These are phyloP conservation scores for Pseudogymnoascus verrucosus DNA, from an alignment of 2,329 filamentous ascomycete genomes.

Conservation along the genomic window DNA sequence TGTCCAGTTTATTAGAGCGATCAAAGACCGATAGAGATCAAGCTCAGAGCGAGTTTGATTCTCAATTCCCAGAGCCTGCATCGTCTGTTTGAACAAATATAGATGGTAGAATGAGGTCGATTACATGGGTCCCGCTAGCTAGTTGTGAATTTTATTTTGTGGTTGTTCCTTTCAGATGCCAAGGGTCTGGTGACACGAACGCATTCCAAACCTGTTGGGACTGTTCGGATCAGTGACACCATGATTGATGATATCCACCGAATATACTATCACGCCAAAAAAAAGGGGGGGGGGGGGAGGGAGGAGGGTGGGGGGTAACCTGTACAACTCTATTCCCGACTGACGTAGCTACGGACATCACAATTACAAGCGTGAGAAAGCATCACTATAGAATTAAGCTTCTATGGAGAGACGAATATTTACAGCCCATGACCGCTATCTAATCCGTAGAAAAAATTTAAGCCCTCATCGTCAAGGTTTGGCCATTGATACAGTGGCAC, in stretches of 20 bases:
- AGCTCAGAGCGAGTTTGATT: conserved; percentile 8
- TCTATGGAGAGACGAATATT: not conserved
- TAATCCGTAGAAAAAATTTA: conserved; percentile 7
- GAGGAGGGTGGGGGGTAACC: too few species aligned
- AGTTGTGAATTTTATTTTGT: not conserved
- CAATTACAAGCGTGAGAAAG: not conserved
- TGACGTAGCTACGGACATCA: not conserved
- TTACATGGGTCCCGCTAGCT: not conserved
- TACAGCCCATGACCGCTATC: conserved; percentile 2
- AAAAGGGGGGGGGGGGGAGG: too few species aligned
- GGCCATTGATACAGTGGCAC: conserved; percentile 7
- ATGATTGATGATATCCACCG: too few species aligned
- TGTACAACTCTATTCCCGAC: too few species aligned
- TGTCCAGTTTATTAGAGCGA: conserved; percentile 9
- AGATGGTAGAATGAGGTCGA: not conserved
- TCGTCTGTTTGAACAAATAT: not conserved
- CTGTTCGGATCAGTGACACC: too few species aligned
- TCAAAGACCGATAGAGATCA: conserved; percentile 8
- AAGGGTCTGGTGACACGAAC: not conserved
- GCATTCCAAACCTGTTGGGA: too few species aligned
- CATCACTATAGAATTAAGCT: not conserved
- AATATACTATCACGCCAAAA: too few species aligned
- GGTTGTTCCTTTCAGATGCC: not conserved
- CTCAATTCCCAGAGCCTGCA: not conserved
- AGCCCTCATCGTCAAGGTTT: conserved; percentile 1